Conservation (phyloP, 2,329 filamentous ascomycete genomes). For the Cladobotryum mycophilum region DNA sequence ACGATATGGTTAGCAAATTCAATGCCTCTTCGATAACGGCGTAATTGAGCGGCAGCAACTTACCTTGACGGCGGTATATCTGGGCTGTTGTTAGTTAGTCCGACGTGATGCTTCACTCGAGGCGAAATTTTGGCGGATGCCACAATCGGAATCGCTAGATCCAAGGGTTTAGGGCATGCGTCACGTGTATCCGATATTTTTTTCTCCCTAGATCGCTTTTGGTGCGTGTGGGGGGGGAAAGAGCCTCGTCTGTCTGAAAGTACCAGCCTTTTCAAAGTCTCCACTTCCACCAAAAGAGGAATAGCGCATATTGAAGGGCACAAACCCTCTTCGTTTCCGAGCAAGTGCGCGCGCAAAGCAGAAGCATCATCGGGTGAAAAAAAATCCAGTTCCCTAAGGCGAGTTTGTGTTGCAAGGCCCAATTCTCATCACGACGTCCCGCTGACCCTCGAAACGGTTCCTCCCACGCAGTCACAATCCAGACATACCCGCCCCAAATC, state of each 20-base stretch:
- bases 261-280: not conserved
- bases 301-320: slow-evolving; percentile 26
- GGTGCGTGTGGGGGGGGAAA: no score
- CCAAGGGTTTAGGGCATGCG: slow-evolving; percentile 30
- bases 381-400: slow-evolving; percentile 14
- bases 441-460: slow-evolving; percentile 15
- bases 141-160: slow-evolving; percentile 22
- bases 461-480: slow-evolving; percentile 6
- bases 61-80: slow-evolving; percentile 39
- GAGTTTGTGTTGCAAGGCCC: not conserved
- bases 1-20: slow-evolving; percentile 24
- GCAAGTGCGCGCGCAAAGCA: not conserved
- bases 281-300: slow-evolving; percentile 15
- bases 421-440: slow-evolving; percentile 11
- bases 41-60: not conserved
- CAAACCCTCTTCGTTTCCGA: slow-evolving; percentile 24
- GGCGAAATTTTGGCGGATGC: slow-evolving; percentile 31
- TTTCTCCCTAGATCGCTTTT: no score
- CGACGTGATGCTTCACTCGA: slow-evolving; percentile 29
- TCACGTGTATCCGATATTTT: slow-evolving; percentile 21
- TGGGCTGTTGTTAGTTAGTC: slow-evolving; percentile 28
- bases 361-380: slow-evolving; percentile 14
- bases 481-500: slow-evolving; percentile 12
- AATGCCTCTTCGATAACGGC: not conserved
- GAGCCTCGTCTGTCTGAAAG: not conserved